A percentile compares a stretch with the other conserved stretches of the same genome.
Conservation (phyloP, 495 filamentous ascomycete genomes). For the Physcia stellaris region DNA sequence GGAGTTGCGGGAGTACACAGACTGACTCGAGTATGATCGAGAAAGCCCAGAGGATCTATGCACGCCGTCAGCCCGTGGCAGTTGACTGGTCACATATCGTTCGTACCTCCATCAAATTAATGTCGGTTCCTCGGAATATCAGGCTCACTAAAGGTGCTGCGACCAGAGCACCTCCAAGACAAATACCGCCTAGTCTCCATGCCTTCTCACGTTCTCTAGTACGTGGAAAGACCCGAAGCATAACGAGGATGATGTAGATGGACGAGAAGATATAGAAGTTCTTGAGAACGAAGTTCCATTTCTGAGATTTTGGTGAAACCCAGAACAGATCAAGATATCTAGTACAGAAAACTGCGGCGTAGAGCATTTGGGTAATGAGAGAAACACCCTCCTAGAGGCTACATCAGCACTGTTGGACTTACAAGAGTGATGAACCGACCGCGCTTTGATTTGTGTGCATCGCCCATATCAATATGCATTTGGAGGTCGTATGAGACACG, state of each 20-base stretch:
- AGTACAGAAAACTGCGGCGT: slow-evolving; percentile 70
- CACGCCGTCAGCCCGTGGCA: slow-evolving; percentile 29
- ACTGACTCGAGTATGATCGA: slow-evolving; percentile 84
- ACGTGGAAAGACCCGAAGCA: slow-evolving; percentile 75
- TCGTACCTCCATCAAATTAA: slow-evolving; percentile 14
- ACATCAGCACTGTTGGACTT: slow-evolving; percentile 3
- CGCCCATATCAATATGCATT: slow-evolving; percentile 78
- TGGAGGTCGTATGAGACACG: slow-evolving; percentile 68
- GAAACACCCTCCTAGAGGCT: slow-evolving; percentile 55
- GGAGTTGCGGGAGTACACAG: slow-evolving; percentile 78
- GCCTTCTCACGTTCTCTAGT: slow-evolving; percentile 81
- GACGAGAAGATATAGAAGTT: slow-evolving; percentile 74
- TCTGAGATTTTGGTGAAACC: slow-evolving; percentile 14
- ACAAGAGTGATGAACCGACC: slow-evolving; percentile 25
- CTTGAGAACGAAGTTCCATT: slow-evolving; percentile 65
- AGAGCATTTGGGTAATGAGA: slow-evolving; percentile 86
- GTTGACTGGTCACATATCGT: neutral
- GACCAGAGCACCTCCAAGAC: slow-evolving; percentile 42
- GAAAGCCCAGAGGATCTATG: slow-evolving; percentile 67
- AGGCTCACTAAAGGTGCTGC: slow-evolving; percentile 52
- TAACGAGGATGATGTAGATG: slow-evolving; percentile 76
- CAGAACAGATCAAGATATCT: slow-evolving; percentile 77
- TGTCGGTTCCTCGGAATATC: slow-evolving; percentile 35
- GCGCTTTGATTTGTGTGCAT: slow-evolving; percentile 81
- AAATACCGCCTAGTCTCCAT: slow-evolving; percentile 68